phyloP scores from a whole-genome alignment of 2,329 filamentous ascomycete species.

The Fusarium piperis region DNA sequence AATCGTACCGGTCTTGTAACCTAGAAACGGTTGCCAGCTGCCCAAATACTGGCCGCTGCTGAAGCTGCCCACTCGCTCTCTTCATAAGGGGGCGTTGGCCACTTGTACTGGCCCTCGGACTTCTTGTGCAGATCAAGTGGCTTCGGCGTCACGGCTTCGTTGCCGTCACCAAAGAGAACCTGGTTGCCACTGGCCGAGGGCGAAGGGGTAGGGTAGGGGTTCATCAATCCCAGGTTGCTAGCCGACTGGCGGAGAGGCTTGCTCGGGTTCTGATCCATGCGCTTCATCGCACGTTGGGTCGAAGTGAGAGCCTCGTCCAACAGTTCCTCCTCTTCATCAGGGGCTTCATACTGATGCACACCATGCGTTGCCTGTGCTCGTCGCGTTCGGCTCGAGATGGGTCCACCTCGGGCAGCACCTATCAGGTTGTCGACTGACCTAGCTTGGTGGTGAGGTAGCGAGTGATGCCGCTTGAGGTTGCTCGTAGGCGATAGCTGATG shows the following conservation, averaged over 20 bases:
- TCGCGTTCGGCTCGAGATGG: conserved; percentile 82
- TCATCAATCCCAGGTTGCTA: conserved; percentile 69
- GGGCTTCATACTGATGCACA: conserved; percentile 88
- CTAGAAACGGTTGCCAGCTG: conserved; percentile 72
- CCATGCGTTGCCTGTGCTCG: conserved; percentile 79
- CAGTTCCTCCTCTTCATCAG: conserved; percentile 95
- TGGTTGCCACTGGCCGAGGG: conserved; percentile 85
- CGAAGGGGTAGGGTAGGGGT: conserved; percentile 73
- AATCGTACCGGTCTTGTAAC: conserved; percentile 30
- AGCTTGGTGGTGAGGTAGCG: conserved; percentile 69
- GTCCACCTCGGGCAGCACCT: conserved; percentile 64
- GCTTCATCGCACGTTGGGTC: conserved; percentile 78
- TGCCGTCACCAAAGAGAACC: conserved; percentile 75
- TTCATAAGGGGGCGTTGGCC: conserved; percentile 95
- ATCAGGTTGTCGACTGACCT: conserved; percentile 72
- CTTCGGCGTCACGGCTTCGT: conserved; percentile 71
- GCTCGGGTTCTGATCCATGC: conserved; percentile 64
- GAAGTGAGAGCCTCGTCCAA: conserved; percentile 88
- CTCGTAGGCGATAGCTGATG: conserved; percentile 61
- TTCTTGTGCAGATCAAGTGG: conserved; percentile 75
- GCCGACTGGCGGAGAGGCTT: conserved; percentile 67
- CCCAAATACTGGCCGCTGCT: conserved; percentile 83
- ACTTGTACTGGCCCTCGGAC: conserved; percentile 70
- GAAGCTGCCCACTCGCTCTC: conserved; percentile 91
- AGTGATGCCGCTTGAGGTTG: conserved; percentile 72